Percentiles rank a stretch among this genome's conserved stretches.
These are phyloP conservation scores for Citrus unshiu DNA, from an alignment of 345 rosid species.

Conservation along the genomic window DNA sequence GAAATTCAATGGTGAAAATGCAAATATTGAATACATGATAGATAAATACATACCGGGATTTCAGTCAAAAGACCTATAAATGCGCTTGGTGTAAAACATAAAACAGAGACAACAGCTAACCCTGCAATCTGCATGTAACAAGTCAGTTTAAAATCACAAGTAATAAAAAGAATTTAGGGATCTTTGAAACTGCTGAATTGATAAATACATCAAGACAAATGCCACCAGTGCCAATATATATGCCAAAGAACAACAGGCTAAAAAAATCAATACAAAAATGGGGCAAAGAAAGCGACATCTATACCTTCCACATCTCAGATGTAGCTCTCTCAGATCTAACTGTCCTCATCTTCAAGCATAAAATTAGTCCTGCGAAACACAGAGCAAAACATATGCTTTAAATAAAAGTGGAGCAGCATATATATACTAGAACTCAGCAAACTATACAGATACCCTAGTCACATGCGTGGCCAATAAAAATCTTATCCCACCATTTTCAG, in stretches of 20 bases:
- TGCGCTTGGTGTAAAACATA: constrained; percentile 57
- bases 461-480: not conserved
- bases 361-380: constrained; percentile 37
- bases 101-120: constrained; percentile 50
- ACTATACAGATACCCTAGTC: not conserved
- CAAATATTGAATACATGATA: not conserved
- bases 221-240: not conserved
- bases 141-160: not conserved
- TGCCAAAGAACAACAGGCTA: not conserved
- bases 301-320: constrained; percentile 66
- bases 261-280: not conserved
- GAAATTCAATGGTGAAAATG: not conserved
- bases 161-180: not conserved
- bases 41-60: constrained; percentile 42
- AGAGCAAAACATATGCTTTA: not conserved
- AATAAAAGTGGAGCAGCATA: not conserved
- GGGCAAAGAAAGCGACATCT: not conserved
- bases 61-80: constrained; percentile 45
- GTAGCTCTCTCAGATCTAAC: constrained; percentile 62
- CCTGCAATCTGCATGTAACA: constrained; percentile 51
- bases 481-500: not conserved
- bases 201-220: not conserved
- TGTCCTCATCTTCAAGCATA: constrained; percentile 58
- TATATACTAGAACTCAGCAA: not conserved
- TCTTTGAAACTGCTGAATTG: not conserved